These are phyloP conservation scores for Neurospora sublineolata DNA, from an alignment of 495 filamentous ascomycete species.

Conservation along the genomic window DNA sequence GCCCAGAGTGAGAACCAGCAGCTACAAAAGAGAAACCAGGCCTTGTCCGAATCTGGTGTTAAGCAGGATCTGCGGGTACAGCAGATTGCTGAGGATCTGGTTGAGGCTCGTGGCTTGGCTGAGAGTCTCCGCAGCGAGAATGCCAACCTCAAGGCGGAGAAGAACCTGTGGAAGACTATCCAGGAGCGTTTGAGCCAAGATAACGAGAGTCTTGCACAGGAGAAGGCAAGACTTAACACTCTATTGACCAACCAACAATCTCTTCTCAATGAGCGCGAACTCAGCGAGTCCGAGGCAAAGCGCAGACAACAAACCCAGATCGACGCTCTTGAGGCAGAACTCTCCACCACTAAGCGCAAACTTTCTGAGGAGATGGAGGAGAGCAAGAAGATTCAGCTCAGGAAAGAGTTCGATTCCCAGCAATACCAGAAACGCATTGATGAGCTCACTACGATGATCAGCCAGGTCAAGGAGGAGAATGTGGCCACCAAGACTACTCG, in stretches of 20 bases:
- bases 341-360: conserved; percentile 68
- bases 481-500: conserved; percentile 70
- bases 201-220: conserved; percentile 71
- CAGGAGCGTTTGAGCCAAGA: conserved; percentile 79
- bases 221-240: conserved; percentile 67
- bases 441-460: conserved; percentile 68
- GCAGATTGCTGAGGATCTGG: conserved; percentile 83
- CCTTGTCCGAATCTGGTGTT: conserved; percentile 66
- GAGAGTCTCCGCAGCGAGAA: conserved; percentile 86
- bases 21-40: conserved; percentile 65
- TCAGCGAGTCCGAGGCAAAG: conserved; percentile 67
- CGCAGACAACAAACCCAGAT: conserved; percentile 64
- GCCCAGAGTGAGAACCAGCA: conserved; percentile 74
- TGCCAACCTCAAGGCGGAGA: conserved; percentile 87
- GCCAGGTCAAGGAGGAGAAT: conserved; percentile 70
- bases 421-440: conserved; percentile 82
- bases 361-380: conserved; percentile 77
- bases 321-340: conserved; percentile 66
- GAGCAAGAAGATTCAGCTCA: conserved; percentile 59
- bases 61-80: conserved; percentile 84
- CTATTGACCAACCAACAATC: conserved; percentile 71
- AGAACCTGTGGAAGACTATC: conserved; percentile 80
- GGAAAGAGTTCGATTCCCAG: conserved; percentile 78
- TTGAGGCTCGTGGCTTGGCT: conserved; percentile 67
- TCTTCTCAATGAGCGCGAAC: conserved; percentile 80